Evolutionary conservation across 345 rosid species (phyloP).

Genomic region (Kandelia obovata): DNA sequence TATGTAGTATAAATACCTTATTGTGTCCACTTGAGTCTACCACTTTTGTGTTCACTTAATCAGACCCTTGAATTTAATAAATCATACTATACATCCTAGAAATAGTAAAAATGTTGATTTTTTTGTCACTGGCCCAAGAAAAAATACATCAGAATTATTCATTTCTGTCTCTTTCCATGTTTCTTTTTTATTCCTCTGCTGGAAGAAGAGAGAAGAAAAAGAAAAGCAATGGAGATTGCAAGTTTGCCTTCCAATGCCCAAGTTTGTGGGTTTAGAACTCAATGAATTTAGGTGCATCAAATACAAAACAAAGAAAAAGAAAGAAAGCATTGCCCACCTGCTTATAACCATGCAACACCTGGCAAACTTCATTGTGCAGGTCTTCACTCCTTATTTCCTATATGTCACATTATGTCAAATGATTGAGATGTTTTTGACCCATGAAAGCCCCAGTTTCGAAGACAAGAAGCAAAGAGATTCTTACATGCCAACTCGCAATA

Average conservation of each 20-base stretch:
- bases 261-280: not conserved
- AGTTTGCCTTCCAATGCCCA: not conserved
- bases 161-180: no score
- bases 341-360: conserved; percentile 89
- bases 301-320: not conserved
- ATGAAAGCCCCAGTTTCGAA: not conserved
- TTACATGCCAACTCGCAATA: conserved; percentile 97
- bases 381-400: conserved; percentile 89
- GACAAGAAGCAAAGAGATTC: conserved; percentile 18
- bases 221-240: no score
- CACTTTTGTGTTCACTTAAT: no score
- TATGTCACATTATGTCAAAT: not conserved
- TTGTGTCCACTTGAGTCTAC: no score
- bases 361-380: conserved; percentile 78
- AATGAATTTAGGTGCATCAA: not conserved
- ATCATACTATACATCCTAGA: no score
- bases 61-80: no score
- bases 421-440: not conserved
- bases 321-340: conserved; percentile 41
- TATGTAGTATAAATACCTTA: no score
- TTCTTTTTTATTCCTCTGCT: no score
- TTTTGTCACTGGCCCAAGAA: no score
- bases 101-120: no score
- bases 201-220: no score
- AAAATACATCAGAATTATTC: no score